Percentiles rank a stretch among this genome's conserved stretches.
Conservation (phyloP, 768 basidiomycete genomes). For the Phlebiopsis gigantea region DNA sequence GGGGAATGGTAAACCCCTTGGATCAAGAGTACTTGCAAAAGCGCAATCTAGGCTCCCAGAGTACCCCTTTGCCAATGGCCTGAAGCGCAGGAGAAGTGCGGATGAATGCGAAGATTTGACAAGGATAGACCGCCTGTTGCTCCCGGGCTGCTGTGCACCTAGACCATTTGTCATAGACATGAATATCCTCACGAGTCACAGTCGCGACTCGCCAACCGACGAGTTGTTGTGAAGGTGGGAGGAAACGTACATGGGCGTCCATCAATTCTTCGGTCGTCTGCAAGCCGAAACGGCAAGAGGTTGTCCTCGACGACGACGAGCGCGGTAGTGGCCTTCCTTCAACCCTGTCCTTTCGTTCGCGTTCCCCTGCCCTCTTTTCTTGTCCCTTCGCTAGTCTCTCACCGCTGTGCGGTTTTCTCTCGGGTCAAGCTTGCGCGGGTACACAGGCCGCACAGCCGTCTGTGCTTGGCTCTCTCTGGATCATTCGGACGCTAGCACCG, state of each 20-base stretch:
- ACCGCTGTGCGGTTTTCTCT: constrained; percentile 4
- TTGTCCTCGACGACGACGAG: neutral
- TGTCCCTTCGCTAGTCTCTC: neutral
- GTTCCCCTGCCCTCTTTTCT: neutral
- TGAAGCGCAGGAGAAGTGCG: no score
- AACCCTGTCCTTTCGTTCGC: neutral
- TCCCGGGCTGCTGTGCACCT: no score
- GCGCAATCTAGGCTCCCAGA: no score
- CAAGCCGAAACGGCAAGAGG: neutral
- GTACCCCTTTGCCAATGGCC: no score
- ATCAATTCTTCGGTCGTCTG: neutral
- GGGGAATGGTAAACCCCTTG: no score
- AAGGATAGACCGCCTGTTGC: no score
- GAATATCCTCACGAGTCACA: no score
- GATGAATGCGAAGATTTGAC: no score
- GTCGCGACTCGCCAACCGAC: no score
- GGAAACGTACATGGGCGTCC: neutral
- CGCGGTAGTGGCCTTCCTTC: neutral
- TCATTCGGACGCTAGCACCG: neutral
- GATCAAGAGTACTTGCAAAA: no score
- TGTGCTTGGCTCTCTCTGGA: neutral
- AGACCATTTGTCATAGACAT: no score
- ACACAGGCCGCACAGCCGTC: constrained; percentile 3
- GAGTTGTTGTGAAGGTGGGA: neutral
- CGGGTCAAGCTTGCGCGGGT: neutral